A percentile compares a stretch with the other conserved stretches of the same genome.
phyloP scores from a whole-genome alignment of 345 rosid species.

The Nasturtium officinale region DNA sequence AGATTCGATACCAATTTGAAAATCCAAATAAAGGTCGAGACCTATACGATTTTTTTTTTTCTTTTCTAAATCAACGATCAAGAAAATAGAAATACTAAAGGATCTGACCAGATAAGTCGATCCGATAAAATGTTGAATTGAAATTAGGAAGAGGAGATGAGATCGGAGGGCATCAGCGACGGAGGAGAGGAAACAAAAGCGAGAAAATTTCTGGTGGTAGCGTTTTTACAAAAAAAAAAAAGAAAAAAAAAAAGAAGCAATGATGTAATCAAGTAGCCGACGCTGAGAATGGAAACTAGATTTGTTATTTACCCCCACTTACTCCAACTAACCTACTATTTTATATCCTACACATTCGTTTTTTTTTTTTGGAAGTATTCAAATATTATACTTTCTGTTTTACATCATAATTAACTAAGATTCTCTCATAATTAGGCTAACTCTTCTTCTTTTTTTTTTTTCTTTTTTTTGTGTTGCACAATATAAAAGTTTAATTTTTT shows the following conservation, averaged over 20 bases:
- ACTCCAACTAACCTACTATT: slow-evolving; percentile 1
- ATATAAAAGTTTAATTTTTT: not conserved
- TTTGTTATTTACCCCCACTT: slow-evolving; percentile 16
- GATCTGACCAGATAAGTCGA: slow-evolving; percentile 31
- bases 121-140: slow-evolving; percentile 11
- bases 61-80: slow-evolving; percentile 8
- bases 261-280: slow-evolving; percentile 24
- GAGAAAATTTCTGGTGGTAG: slow-evolving; percentile 30
- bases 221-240: slow-evolving; percentile 10
- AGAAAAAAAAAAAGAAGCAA: not conserved
- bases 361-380: not conserved
- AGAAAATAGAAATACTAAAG: not conserved
- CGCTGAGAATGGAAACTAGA: slow-evolving; percentile 29
- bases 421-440: not conserved
- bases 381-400: no score
- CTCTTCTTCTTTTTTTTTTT: no score
- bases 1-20: slow-evolving; percentile 9
- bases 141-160: not conserved
- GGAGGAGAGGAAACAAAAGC: not conserved
- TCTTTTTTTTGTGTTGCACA: no score
- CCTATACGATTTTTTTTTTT: not conserved
- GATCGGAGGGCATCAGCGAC: slow-evolving; percentile 14
- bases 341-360: not conserved
- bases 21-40: slow-evolving; percentile 7
- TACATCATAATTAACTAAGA: not conserved